Evolutionary conservation across 345 rosid genomes (phyloP).

Genomic region (Kandelia obovata): DNA sequence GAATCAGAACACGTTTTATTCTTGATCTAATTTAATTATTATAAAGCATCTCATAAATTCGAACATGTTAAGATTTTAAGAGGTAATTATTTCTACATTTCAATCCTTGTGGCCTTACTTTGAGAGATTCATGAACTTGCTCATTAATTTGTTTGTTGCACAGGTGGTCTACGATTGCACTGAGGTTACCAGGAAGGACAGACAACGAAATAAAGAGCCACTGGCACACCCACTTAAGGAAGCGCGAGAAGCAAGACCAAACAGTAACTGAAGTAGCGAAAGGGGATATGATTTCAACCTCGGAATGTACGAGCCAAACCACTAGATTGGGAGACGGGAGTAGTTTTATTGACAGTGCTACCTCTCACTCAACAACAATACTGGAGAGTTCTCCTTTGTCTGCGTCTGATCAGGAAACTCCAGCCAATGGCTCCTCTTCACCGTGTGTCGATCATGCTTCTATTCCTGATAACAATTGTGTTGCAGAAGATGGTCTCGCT

Average conservation of each 20-base stretch:
- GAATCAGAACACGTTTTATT: no score
- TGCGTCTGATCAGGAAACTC: constrained; percentile 17
- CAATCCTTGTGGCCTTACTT: not conserved
- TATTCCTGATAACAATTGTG: not conserved
- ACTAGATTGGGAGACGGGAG: constrained; percentile 2
- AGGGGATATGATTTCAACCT: not conserved
- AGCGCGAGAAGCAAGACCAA: constrained; percentile 1
- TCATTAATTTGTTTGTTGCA: not conserved
- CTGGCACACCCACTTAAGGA: constrained; percentile 28
- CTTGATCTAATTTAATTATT: no score
- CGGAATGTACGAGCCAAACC: not conserved
- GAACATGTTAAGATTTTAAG: not conserved
- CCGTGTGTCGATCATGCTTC: not conserved
- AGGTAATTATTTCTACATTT: not conserved
- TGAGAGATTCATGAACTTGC: not conserved
- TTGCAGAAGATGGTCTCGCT: not conserved
- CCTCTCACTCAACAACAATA: not conserved
- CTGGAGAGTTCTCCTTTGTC: constrained; percentile 22
- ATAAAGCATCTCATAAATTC: no score
- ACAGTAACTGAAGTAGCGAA: not conserved
- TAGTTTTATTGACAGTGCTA: not conserved
- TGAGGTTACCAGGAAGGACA: constrained; percentile 25
- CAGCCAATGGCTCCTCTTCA: not conserved
- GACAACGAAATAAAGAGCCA: constrained; percentile 31
- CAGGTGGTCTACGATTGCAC: constrained; percentile 34